Conservation (phyloP, 371 early-diverging fungal species). For the Dichotomocladium elegans region DNA sequence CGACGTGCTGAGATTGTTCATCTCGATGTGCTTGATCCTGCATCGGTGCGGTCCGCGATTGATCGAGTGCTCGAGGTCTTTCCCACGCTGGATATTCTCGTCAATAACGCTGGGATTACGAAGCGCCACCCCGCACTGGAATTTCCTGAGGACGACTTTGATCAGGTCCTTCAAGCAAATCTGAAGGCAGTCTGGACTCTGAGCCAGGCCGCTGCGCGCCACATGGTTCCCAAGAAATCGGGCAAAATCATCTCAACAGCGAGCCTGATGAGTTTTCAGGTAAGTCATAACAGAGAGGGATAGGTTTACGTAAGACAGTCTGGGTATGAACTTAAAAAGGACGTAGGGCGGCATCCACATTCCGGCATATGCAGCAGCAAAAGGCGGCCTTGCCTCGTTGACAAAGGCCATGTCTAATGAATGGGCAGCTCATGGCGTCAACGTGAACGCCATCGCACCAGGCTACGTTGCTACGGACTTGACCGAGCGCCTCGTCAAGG, state of each 20-base stretch:
- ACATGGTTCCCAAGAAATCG: slow-evolving; percentile 14
- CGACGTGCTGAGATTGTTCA: slow-evolving; percentile 22
- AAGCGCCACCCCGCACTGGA: slow-evolving; percentile 19
- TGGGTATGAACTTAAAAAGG: too few relatives aligned
- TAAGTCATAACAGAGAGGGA: too few relatives aligned
- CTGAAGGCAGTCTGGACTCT: slow-evolving; percentile 28
- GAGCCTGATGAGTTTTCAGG: slow-evolving; percentile 25
- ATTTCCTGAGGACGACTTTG: slow-evolving; percentile 31
- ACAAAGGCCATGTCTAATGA: slow-evolving; percentile 64
- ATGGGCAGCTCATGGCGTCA: slow-evolving; percentile 45
- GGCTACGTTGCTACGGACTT: slow-evolving; percentile 56
- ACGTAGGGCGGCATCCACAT: slow-evolving; percentile 20
- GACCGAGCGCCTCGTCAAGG: slow-evolving; percentile 31
- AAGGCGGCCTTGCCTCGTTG: slow-evolving; percentile 55
- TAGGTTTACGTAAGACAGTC: too few relatives aligned
- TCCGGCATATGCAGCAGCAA: slow-evolving; percentile 53
- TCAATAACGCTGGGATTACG: slow-evolving; percentile 34
- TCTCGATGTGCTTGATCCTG: slow-evolving; percentile 15
- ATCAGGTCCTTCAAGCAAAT: slow-evolving; percentile 27
- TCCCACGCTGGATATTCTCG: slow-evolving; percentile 24
- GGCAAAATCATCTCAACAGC: slow-evolving; percentile 33
- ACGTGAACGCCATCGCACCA: slow-evolving; percentile 56
- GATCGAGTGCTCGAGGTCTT: slow-evolving; percentile 15
- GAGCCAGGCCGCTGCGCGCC: slow-evolving; percentile 24
- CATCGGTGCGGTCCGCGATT: slow-evolving; percentile 14